Base-by-base conservation (phyloP, 2,329 filamentous ascomycete species). In the Clarireedia hainanense region DNA sequence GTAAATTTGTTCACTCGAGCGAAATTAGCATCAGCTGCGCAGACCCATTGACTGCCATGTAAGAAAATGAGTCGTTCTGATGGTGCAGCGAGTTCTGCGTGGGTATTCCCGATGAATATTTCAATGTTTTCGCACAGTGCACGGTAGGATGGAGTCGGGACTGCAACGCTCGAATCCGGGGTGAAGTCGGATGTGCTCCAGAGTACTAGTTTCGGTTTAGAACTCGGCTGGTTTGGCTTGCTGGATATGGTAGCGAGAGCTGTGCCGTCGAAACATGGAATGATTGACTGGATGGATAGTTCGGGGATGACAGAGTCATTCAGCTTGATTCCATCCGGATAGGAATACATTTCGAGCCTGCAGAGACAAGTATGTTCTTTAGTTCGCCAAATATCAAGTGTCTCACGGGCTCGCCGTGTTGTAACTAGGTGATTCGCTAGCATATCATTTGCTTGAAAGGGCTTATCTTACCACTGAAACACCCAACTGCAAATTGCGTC, bases 401-500 rank as follows among this genome's bases (percentile, higher is more conserved):
- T n/a, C n/a, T n/a, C n/a, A n/a, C n/a, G n/a, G n/a, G n/a, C n/a
- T n/a, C n/a, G n/a, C n/a, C n/a, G n/a, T n/a, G n/a, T n/a, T n/a
- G n/a, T n/a, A n/a, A n/a, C n/a, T n/a, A n/a, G n/a, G n/a, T n/a
- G n/a, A n/a, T n/a, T 20, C 58, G 43, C 46, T 61, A 60, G 42
- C 59, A 60, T 20, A 53, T 62, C 23, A 30, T 42, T 39, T 59
- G 42, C 36, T 60, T 37, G 46, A 60, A 62, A 3, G 65, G 10
- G 24, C 27, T 55, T 10, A 63, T 45, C 10, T 20, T 55, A 10
- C 63, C 63, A 39, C 56, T 57, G 10, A 42, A 55, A 39, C 55
- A 52, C 17, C 63, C 63, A 26, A 64, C 50, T 2, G 61, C 61
- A 47, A 65, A 65, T 24, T 54, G 52, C 10, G 37, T 60, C 6